Conservation (phyloP, 2,329 filamentous ascomycete species). For the Fusarium udum region DNA sequence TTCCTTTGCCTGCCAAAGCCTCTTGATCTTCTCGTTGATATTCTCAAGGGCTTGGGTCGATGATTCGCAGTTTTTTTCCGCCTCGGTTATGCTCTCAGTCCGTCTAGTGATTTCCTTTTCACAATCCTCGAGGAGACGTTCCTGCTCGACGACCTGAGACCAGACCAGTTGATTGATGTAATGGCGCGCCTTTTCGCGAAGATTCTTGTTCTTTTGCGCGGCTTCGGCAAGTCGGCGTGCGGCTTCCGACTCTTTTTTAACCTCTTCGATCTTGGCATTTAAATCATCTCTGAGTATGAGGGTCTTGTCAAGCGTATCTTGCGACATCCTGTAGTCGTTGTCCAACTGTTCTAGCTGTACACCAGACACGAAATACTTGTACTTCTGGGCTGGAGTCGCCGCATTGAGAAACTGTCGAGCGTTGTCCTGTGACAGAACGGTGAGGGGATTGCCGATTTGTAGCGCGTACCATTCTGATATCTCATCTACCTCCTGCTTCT, state of each 20-base stretch:
- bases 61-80: conserved; percentile 46
- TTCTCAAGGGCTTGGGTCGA: conserved; percentile 61
- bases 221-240: conserved; percentile 72
- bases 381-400: conserved; percentile 85
- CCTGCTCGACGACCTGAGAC: conserved; percentile 84
- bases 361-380: conserved; percentile 95
- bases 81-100: conserved; percentile 40
- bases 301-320: conserved; percentile 78
- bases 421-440: conserved; percentile 93
- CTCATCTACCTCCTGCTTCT: conserved; percentile 87
- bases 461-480: conserved; percentile 93
- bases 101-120: conserved; percentile 44
- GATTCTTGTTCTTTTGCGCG: conserved; percentile 71
- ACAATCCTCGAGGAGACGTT: conserved; percentile 59
- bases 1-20: conserved; percentile 52
- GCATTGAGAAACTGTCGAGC: conserved; percentile 92
- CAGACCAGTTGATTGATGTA: conserved; percentile 79
- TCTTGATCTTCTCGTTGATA: conserved; percentile 56
- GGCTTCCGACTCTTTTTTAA: conserved; percentile 60
- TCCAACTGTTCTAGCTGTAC: conserved; percentile 93
- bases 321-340: conserved; percentile 86
- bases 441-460: conserved; percentile 97
- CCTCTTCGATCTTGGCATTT: conserved; percentile 45
- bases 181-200: conserved; percentile 68
- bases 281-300: conserved; percentile 51